Percentiles rank a stretch among this genome's conserved stretches.
phyloP scores from a whole-genome alignment of 106 monocot genomes.

The Acorus calamus region DNA sequence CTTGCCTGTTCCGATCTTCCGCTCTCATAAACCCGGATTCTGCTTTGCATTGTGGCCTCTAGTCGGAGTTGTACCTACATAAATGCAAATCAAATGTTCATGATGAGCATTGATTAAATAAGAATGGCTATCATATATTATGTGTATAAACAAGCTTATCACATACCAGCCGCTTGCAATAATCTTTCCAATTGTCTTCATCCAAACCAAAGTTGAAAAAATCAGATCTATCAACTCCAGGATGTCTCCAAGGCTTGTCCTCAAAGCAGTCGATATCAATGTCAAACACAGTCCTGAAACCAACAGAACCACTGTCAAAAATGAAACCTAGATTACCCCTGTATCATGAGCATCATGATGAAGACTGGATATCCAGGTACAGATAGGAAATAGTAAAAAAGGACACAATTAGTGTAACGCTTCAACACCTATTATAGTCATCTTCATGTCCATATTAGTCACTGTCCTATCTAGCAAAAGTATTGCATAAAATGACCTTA shows the following conservation, averaged over 20 bases:
- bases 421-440: too few species aligned
- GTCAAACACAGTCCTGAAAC: conserved; percentile 89
- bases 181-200: conserved; percentile 85
- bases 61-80: conserved; percentile 79
- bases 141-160: not conserved
- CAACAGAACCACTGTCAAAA: not conserved
- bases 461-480: too few species aligned
- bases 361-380: too few species aligned
- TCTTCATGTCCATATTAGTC: too few species aligned
- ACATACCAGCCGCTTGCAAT: conserved; percentile 72
- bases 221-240: conserved; percentile 78
- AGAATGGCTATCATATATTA: too few species aligned
- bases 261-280: conserved; percentile 87
- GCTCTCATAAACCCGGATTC: conserved; percentile 95
- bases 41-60: conserved; percentile 96
- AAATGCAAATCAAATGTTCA: not conserved
- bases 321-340: too few species aligned
- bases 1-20: conserved; percentile 80
- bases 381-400: too few species aligned
- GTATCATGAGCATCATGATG: too few species aligned
- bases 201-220: conserved; percentile 94
- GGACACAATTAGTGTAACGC: too few species aligned
- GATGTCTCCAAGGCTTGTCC: conserved; percentile 88
- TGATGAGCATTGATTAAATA: too few species aligned
- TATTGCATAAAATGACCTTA: too few species aligned